These are phyloP conservation scores for Euphorbia lathyris DNA, from an alignment of 345 rosid genomes.

Conservation along the genomic window DNA sequence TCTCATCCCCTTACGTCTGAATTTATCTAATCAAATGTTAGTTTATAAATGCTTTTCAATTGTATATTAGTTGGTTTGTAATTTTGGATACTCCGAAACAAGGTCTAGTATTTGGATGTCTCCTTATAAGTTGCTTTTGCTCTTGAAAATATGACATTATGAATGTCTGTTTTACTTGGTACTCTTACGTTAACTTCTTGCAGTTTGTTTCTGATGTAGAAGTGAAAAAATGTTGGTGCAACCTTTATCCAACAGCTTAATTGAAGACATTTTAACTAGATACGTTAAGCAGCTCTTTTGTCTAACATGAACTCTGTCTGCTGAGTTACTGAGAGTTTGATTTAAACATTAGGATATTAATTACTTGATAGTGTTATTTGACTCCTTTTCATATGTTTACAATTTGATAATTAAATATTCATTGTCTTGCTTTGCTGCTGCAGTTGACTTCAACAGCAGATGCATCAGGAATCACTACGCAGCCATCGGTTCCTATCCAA, in stretches of 20 bases:
- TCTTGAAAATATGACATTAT: neutral
- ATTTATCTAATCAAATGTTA: too few relatives aligned
- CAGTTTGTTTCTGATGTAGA: neutral
- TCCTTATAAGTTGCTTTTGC: neutral
- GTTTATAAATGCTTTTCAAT: neutral
- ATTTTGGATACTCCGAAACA: neutral
- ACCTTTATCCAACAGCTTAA: neutral
- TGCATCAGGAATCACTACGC: constrained; percentile 38
- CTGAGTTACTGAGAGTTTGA: constrained; percentile 9
- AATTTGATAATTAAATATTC: constrained; percentile 2
- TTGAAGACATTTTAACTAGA: neutral
- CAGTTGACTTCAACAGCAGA: constrained; percentile 53
- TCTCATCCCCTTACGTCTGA: neutral
- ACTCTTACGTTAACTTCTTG: neutral
- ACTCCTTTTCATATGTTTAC: neutral
- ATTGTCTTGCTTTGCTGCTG: constrained; percentile 10
- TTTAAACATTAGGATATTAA: constrained; percentile 4
- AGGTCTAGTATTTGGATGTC: neutral
- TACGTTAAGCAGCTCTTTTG: constrained; percentile 5
- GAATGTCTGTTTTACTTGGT: neutral
- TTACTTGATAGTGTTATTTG: constrained; percentile 1
- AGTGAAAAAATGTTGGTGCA: neutral
- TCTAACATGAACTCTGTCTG: neutral
- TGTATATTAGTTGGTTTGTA: neutral
- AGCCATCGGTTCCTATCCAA: constrained; percentile 49